These are phyloP conservation scores for Filosporella fistucella DNA, from an alignment of 495 filamentous ascomycete species.

Conservation along the genomic window DNA sequence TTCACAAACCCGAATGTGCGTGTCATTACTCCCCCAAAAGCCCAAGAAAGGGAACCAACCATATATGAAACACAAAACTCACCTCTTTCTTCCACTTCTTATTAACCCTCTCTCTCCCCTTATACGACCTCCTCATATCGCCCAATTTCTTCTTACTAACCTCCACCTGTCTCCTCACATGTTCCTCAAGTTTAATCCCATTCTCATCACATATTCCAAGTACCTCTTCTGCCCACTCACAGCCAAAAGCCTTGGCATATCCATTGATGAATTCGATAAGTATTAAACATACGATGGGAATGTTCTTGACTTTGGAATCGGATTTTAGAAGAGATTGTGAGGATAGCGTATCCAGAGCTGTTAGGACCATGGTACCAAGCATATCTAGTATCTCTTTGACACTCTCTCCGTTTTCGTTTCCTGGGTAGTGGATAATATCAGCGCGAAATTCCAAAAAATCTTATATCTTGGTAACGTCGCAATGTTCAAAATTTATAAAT, in stretches of 20 bases:
- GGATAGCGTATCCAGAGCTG: slow-evolving; percentile 27
- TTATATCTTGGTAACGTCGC: too few species aligned
- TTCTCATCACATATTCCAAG: slow-evolving; percentile 2
- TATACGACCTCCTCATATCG: not conserved
- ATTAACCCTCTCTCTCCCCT: too few species aligned
- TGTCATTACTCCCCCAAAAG: too few species aligned
- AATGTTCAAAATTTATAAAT: too few species aligned
- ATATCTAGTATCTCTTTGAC: slow-evolving; percentile 13
- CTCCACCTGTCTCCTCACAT: not conserved
- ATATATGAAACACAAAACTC: too few species aligned
- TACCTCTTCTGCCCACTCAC: not conserved
- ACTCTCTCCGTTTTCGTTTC: slow-evolving; percentile 21
- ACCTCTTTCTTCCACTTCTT: not conserved
- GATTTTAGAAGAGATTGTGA: slow-evolving; percentile 22
- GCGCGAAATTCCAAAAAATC: too few species aligned
- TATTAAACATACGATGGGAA: slow-evolving; percentile 27
- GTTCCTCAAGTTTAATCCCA: not conserved
- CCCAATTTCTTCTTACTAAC: slow-evolving; percentile 1
- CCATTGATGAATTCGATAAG: slow-evolving; percentile 18
- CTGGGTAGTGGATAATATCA: not conserved
- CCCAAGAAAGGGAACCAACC: too few species aligned
- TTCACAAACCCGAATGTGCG: too few species aligned
- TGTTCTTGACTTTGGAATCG: slow-evolving; percentile 29
- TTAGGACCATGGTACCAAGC: slow-evolving; percentile 27
- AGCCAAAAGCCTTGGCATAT: not conserved